A percentile compares a stretch with the other conserved stretches of the same genome.
These are phyloP conservation scores for Pigoraptor vietnamica DNA, from an alignment of 78 protist genomes.

Conservation along the genomic window DNA sequence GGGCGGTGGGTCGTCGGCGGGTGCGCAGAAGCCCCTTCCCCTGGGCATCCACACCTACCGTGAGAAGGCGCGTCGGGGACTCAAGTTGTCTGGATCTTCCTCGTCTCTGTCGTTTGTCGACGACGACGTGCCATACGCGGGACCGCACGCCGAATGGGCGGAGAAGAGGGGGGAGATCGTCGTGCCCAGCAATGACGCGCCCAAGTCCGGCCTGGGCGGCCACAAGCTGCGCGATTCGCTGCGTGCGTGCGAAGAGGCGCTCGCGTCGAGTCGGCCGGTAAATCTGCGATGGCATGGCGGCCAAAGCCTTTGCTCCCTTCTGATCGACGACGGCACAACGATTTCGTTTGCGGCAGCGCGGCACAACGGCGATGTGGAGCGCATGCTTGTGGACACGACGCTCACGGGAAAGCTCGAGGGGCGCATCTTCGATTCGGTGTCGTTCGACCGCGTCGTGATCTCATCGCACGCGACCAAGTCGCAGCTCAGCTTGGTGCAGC, in stretches of 20 bases:
- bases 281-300: not conserved
- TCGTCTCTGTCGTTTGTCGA: not conserved
- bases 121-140: not conserved
- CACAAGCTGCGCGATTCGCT: not conserved
- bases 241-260: not conserved
- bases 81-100: not conserved
- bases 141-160: not conserved
- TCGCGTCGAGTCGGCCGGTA: not conserved
- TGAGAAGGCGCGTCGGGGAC: not conserved
- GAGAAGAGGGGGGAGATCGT: not conserved
- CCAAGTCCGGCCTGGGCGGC: not conserved
- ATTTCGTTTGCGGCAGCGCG: not conserved
- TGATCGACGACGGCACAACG: not conserved
- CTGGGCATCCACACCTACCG: not conserved
- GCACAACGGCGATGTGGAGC: not conserved
- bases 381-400: not conserved
- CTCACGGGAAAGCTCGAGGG: not conserved
- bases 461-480: not conserved
- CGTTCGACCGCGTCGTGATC: not conserved
- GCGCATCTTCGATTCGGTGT: not conserved
- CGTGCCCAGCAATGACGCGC: not conserved
- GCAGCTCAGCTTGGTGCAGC: not conserved
- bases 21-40: not conserved
- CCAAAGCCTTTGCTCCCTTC: not conserved
- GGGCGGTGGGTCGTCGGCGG: not conserved